A percentile compares a stretch with the other conserved stretches of the same genome.
phyloP scores from a whole-genome alignment of 805 yeast genomes.

The Teunomyces aglyptinius region DNA sequence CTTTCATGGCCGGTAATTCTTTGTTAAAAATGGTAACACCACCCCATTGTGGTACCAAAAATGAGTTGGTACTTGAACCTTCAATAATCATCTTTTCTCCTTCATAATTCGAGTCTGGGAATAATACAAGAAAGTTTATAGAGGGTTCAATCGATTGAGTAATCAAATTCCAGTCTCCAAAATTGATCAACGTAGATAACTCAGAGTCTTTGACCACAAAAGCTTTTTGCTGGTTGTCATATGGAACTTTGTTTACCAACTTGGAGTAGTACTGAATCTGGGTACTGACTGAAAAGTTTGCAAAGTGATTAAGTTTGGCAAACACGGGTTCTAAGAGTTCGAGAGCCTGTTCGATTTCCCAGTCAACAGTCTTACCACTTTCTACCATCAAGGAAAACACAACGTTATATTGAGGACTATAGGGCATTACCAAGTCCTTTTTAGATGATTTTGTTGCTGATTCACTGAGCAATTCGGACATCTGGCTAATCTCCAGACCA shows the following conservation, averaged over 20 bases:
- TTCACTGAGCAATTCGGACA: constrained; percentile 17
- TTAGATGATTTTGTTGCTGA: constrained; percentile 12
- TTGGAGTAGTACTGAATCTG: constrained; percentile 71
- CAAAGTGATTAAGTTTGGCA: constrained; percentile 47
- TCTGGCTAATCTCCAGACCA: constrained; percentile 32
- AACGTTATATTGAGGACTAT: constrained; percentile 68
- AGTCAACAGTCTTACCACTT: constrained; percentile 59
- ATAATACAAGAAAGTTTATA: constrained; percentile 67
- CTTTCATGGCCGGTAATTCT: constrained; percentile 19
- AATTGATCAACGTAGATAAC: constrained; percentile 74
- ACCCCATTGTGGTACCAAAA: constrained; percentile 87
- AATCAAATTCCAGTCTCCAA: constrained; percentile 77
- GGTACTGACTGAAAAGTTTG: constrained; percentile 74
- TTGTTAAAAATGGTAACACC: constrained; percentile 61
- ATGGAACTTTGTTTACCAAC: constrained; percentile 26
- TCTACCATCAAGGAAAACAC: constrained; percentile 75
- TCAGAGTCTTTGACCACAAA: constrained; percentile 39
- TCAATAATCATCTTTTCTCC: constrained; percentile 50
- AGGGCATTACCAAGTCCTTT: constrained; percentile 46
- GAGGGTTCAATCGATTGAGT: constrained; percentile 62
- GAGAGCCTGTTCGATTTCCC: constrained; percentile 68
- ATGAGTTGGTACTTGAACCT: constrained; percentile 52
- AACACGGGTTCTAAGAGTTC: constrained; percentile 57
- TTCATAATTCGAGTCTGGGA: constrained; percentile 48
- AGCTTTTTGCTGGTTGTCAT: constrained; percentile 21